Base-by-base conservation (phyloP, 345 rosid species). In the Salix exigua region DNA sequence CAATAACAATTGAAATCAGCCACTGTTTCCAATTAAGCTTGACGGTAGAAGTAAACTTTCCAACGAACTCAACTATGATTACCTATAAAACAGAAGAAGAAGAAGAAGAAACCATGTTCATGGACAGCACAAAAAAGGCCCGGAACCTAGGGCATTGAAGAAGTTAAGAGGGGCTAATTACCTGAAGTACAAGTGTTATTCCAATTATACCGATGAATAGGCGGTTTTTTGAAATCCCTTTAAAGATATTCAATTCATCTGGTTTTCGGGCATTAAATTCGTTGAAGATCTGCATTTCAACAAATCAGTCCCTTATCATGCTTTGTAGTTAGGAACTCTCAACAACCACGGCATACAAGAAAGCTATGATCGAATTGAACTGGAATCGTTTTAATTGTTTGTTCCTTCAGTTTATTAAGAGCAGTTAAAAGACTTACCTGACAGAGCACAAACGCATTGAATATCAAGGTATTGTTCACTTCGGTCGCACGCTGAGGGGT, bases 21-120 rank as follows among this genome's bases (percentile, higher is more conserved):
- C 84, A 81, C 23, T 68, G 75, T 63, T 82, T 74, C 99, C 98
- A 91, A 37, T 85, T 72, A 33, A 95, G 86, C 81, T 72, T 77
- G 75, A 87, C 96, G 0, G 99, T 95, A 3, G 70, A 66, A 5
- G 96, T 87, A 80, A 95, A 95, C 63, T 88, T 88, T 26, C 99
- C 97, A 1, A 95, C 88, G 79, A 92, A 92, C 82, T 89, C 90
- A n/a, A 81, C 69, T n/a, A 81, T 81, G 53, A 81, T 40, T 25
- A 81, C 44, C 84, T 81, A 14, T 28, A 75, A 7, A 35, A 35
- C 7, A 35, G 37, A 35, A 35, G 37, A 25, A 18, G 40, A 6
- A 26, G 8, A 48, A 19, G 31, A 31, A 9, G n/a, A 42, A 11
- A 2, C 11, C 11, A 19, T 19, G 21, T 3, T 2, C 30, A 40